These are phyloP conservation scores for Lactarius indigo DNA, from an alignment of 768 basidiomycete species.

Conservation along the genomic window DNA sequence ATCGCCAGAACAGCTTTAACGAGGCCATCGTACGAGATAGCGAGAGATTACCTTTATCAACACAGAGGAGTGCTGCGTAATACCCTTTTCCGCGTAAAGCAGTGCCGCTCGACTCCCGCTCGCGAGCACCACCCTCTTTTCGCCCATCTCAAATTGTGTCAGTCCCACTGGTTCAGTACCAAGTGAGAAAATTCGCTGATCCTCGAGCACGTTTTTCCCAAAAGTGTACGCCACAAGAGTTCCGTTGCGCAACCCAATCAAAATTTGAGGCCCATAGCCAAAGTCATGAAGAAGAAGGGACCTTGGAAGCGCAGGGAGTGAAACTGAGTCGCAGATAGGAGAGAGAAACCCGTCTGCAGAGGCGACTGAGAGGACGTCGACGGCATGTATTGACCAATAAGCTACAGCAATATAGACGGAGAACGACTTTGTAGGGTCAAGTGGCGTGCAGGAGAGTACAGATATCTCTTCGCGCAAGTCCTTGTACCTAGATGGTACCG, in stretches of 20 bases:
- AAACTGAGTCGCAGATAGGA: constrained; percentile 35
- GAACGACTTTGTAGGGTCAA: constrained; percentile 45
- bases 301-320: constrained; percentile 44
- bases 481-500: constrained; percentile 11
- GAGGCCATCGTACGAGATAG: background rate
- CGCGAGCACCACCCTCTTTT: constrained; percentile 59
- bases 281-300: constrained; percentile 59
- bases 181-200: constrained; percentile 58
- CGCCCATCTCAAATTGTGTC: constrained; percentile 51
- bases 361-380: constrained; percentile 51
- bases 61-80: constrained; percentile 65
- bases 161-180: constrained; percentile 66
- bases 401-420: constrained; percentile 56
- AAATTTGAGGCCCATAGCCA: constrained; percentile 50
- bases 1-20: background rate
- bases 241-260: constrained; percentile 76
- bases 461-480: constrained; percentile 52
- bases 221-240: constrained; percentile 57
- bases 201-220: constrained; percentile 34
- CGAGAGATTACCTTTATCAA: constrained; percentile 54
- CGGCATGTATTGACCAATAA: constrained; percentile 68
- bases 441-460: constrained; percentile 59
- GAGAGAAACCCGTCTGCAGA: constrained; percentile 28
- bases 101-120: constrained; percentile 67
- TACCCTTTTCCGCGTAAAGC: constrained; percentile 61